Evolutionary conservation across 345 rosid genomes (phyloP).

Genomic region (Viola odorata): DNA sequence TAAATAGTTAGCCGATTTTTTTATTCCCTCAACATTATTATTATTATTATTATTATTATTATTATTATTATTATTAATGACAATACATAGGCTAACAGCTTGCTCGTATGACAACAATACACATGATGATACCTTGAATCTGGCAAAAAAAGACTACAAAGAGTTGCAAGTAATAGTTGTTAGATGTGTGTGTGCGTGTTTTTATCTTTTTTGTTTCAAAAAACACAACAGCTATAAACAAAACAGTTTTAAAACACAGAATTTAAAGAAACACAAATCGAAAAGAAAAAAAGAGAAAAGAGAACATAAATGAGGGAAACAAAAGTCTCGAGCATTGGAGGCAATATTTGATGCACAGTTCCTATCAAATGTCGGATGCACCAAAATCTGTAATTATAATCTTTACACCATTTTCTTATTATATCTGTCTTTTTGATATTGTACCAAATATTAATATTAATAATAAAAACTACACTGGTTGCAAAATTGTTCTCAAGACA

Average conservation of each 20-base stretch:
- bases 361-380: constrained; percentile 37
- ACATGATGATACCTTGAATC: constrained; percentile 14
- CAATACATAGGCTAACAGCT: background rate
- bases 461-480: too few species aligned
- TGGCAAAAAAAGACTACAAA: constrained; percentile 9
- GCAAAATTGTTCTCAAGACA: too few species aligned
- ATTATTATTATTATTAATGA: background rate
- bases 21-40: background rate
- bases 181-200: background rate
- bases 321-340: constrained; percentile 34
- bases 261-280: background rate
- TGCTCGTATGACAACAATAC: constrained; percentile 8
- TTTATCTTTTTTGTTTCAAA: constrained; percentile 2
- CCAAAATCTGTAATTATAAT: constrained; percentile 1
- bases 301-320: constrained; percentile 15
- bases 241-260: constrained; percentile 3
- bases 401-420: background rate
- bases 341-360: constrained; percentile 28
- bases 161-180: background rate
- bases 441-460: too few species aligned
- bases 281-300: background rate
- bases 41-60: background rate
- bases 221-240: background rate
- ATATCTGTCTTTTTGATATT: too few species aligned
- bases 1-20: background rate